These are phyloP conservation scores for Forsythia suspensa DNA, from an alignment of 257 asterid genomes.

Conservation along the genomic window DNA sequence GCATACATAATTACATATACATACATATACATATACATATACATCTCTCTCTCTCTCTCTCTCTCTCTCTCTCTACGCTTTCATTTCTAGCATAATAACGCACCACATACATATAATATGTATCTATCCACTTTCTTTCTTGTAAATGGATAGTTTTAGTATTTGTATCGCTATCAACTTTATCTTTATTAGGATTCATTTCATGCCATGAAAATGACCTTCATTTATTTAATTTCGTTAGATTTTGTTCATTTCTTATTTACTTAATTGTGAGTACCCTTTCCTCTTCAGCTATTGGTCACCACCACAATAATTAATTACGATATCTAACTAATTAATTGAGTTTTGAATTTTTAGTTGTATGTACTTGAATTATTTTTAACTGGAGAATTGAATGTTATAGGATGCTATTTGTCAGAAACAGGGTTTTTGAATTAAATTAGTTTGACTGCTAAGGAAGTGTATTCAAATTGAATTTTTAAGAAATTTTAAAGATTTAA, in stretches of 20 bases:
- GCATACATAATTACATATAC: slow-evolving; percentile 14
- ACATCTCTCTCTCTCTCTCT: slow-evolving; percentile 13
- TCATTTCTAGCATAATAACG: too few species aligned
- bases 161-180: slow-evolving; percentile 21
- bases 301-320: slow-evolving; percentile 20
- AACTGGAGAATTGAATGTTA: not conserved
- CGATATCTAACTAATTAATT: not conserved
- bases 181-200: slow-evolving; percentile 29
- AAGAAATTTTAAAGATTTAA: too few species aligned
- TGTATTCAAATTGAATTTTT: too few species aligned
- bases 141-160: too few species aligned
- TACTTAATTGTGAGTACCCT: slow-evolving; percentile 19
- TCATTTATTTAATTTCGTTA: not conserved
- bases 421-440: slow-evolving; percentile 9
- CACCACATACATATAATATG: too few species aligned
- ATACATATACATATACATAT: not conserved
- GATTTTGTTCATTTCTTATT: slow-evolving; percentile 1
- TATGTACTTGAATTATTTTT: not conserved
- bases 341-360: not conserved
- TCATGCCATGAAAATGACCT: slow-evolving; percentile 33
- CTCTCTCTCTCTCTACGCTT: not conserved
- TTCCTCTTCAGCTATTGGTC: slow-evolving; percentile 44
- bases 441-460: slow-evolving; percentile 18
- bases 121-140: too few species aligned
- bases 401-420: slow-evolving; percentile 26